phyloP scores from a whole-genome alignment of 805 yeast genomes.

The Brettanomyces custersianus region DNA sequence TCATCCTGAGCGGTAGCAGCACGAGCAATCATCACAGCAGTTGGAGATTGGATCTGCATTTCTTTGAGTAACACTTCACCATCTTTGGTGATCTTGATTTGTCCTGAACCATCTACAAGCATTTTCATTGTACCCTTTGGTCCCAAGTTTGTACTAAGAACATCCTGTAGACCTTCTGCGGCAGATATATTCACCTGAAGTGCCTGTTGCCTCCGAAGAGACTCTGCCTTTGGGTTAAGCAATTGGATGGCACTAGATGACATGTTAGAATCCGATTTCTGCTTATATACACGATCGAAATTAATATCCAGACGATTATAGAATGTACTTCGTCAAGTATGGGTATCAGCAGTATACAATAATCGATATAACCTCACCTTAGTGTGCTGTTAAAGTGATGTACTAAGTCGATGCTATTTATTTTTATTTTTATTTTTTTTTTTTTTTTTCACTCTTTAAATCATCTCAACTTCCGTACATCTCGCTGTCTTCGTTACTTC shows the following conservation, averaged over 20 bases:
- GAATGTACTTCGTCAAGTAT: no score
- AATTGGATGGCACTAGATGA: slow-evolving; percentile 73
- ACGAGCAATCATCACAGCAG: slow-evolving; percentile 86
- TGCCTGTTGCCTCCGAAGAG: slow-evolving; percentile 92
- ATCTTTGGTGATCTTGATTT: slow-evolving; percentile 91
- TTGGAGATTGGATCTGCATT: slow-evolving; percentile 93
- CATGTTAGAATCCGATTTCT: no score
- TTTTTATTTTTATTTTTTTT: no score
- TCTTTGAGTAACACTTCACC: slow-evolving; percentile 90
- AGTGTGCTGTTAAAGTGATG: no score
- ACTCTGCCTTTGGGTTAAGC: slow-evolving; percentile 94
- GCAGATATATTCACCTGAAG: slow-evolving; percentile 91
- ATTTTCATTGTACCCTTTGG: slow-evolving; percentile 96
- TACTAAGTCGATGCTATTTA: no score
- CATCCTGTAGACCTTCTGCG: slow-evolving; percentile 94
- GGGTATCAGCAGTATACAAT: no score
- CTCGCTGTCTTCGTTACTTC: no score
- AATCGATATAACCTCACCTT: no score
- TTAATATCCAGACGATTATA: no score
- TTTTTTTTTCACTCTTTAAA: no score
- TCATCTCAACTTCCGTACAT: no score
- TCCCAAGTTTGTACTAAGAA: slow-evolving; percentile 84
- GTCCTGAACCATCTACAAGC: slow-evolving; percentile 95
- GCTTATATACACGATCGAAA: no score
- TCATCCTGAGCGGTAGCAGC: slow-evolving; percentile 99